Evolutionary conservation across 2,329 filamentous ascomycete species (phyloP).

Genomic region (Helotiales sp.): DNA sequence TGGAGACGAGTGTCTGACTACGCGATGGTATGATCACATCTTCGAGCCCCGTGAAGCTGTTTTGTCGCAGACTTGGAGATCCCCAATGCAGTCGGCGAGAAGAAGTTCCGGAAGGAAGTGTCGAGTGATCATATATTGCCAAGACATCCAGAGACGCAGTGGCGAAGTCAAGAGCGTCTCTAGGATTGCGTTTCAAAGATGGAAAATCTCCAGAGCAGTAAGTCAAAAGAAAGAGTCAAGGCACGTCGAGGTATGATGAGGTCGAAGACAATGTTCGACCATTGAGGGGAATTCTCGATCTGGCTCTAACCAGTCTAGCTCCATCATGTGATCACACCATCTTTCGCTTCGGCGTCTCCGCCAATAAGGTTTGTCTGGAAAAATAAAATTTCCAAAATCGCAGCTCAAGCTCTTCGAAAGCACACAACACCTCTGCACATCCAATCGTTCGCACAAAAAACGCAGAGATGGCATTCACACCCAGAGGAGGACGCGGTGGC

Average conservation of each 20-base stretch:
- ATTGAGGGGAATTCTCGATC: neutral
- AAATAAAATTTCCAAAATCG: slow-evolving; percentile 28
- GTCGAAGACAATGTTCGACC: neutral
- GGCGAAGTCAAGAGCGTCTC: neutral
- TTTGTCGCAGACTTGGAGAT: slow-evolving; percentile 5
- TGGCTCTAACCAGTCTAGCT: neutral
- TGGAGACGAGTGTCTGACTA: neutral
- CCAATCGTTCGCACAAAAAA: slow-evolving; percentile 25
- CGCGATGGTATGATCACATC: neutral
- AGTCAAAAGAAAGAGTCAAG: neutral
- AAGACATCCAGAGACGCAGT: neutral
- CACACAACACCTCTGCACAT: slow-evolving; percentile 13
- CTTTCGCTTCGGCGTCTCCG: neutral
- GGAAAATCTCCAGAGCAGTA: neutral
- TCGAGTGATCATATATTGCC: slow-evolving; percentile 4
- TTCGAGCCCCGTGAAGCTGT: neutral
- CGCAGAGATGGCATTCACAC: slow-evolving; percentile 38
- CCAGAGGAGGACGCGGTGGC: slow-evolving; percentile 40
- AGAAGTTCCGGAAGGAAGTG: neutral
- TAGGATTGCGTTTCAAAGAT: too few relatives aligned
- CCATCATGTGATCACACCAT: slow-evolving; percentile 3
- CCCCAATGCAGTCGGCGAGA: slow-evolving; percentile 7
- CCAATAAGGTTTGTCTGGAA: slow-evolving; percentile 2
- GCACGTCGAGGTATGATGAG: neutral
- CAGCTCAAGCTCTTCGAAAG: slow-evolving; percentile 20